Base-by-base conservation (phyloP, 2,329 filamentous ascomycete species). In the Dryadomyces quercus-mongolicae region DNA sequence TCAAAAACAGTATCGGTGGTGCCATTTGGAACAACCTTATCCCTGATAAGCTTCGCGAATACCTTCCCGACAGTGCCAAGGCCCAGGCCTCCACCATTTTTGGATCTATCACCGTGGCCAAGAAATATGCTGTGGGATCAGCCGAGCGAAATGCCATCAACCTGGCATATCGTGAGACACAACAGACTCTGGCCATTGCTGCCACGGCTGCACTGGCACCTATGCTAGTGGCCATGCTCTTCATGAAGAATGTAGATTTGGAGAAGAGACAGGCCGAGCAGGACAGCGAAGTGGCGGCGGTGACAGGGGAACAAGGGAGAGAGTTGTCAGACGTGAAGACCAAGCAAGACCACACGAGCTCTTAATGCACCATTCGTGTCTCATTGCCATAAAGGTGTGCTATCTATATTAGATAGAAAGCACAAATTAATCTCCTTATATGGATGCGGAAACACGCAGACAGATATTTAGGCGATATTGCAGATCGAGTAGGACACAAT, bases 1-100 rank as follows among this genome's bases (percentile, higher is more conserved):
- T 4, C 10, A 40, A 13, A 13, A 5, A 40, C 61, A 73, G 77
- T 10, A 74, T 84, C 34, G 79, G 80, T 0, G 80, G 80, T 12
- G 77, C 78, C 36, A 75, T 84, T 57, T 84, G 80, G 80, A 77
- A 75, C 1, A 78, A 84, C 60, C 66, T 75, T 1, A 67, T 83
- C 42, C 78, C 76, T 1, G 59, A 60, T 2, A 57, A 57, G 2
- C 48, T 61, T 49, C 61, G 65, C 57, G 10, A 25, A 4, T 54
- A 56, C 31, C 52, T 56, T 5, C 52, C 55, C 15, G 52, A 44
- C 2, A 21, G 36, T 2, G 68, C 72, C 62, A 60, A 62, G 6
- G 71, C 68, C 0, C 60, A 73, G 0, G 70, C 68, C 1, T 13
- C 21, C 9, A 13, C 43, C 34, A 56, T 56, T 45, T 56, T 36